Conservation (phyloP, 2,329 filamentous ascomycete species). For the Erysiphe pulchra region DNA sequence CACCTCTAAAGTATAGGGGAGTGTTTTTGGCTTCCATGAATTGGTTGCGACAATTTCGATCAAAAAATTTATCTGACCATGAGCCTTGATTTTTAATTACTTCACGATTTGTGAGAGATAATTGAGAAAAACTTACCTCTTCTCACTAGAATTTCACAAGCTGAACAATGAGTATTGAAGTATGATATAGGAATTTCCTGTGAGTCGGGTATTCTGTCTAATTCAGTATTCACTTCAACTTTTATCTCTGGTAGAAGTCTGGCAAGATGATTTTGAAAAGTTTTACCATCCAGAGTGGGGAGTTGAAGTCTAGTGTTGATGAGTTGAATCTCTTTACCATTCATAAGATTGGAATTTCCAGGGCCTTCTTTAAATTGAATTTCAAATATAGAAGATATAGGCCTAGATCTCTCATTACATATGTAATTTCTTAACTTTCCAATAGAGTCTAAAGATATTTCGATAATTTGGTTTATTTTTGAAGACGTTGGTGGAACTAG, state of each 20-base stretch:
- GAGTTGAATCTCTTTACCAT: not conserved
- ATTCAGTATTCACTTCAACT: not conserved
- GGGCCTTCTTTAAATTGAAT: not conserved
- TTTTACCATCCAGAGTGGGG: not conserved
- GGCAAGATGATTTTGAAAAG: not conserved
- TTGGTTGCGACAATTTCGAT: too few relatives aligned
- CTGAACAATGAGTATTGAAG: not conserved
- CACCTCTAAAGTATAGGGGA: not conserved
- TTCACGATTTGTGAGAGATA: too few relatives aligned
- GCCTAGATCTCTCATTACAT: not conserved
- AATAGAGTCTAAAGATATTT: conserved; percentile 1
- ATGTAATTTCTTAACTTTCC: not conserved
- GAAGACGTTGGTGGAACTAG: not conserved
- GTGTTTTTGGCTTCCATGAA: not conserved
- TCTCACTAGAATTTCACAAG: conserved; percentile 1
- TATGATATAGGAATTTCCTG: not conserved
- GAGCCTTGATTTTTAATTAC: too few relatives aligned
- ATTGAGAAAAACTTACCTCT: not conserved
- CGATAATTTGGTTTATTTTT: conserved; percentile 2
- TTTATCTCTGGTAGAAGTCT: not conserved
- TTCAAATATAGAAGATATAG: not conserved
- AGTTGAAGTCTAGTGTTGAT: not conserved
- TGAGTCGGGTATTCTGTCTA: not conserved
- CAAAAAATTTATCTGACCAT: too few relatives aligned
- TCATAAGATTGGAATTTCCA: not conserved